Percentiles rank a stretch among this genome's conserved stretches.
Evolutionary conservation across 176 grass and related monocot species (phyloP).

Genomic region (Poa pratensis): DNA sequence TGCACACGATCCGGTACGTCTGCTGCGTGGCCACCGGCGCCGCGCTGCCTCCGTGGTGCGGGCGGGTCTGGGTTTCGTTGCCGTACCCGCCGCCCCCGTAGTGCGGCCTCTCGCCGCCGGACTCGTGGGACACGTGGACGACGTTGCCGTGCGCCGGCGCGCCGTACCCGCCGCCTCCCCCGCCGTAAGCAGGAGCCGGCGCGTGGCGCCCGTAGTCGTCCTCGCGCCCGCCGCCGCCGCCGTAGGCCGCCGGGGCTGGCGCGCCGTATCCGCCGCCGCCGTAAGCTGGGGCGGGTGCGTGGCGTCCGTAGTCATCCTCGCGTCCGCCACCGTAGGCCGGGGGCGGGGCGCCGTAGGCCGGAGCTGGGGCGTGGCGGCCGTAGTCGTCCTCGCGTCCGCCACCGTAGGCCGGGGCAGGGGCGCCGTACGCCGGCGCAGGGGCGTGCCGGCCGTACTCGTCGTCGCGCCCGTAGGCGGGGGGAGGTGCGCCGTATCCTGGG

Average conservation of each 20-base stretch:
- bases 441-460: not conserved
- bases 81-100: slow-evolving; percentile 42
- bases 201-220: slow-evolving; percentile 10
- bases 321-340: not conserved
- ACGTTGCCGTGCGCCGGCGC: slow-evolving; percentile 25
- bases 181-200: slow-evolving; percentile 20
- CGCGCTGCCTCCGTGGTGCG: slow-evolving; percentile 51
- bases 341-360: slow-evolving; percentile 17
- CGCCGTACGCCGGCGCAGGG: not conserved
- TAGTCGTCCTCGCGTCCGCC: not conserved
- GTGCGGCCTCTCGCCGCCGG: slow-evolving; percentile 16
- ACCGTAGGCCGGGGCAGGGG: not conserved
- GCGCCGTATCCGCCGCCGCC: not conserved
- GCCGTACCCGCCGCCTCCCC: slow-evolving; percentile 8
- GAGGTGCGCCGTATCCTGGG: not conserved
- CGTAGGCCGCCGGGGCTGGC: slow-evolving; percentile 24
- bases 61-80: slow-evolving; percentile 21
- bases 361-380: slow-evolving; percentile 14
- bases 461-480: not conserved
- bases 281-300: slow-evolving; percentile 24
- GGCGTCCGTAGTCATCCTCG: slow-evolving; percentile 1
- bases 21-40: slow-evolving; percentile 19
- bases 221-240: not conserved
- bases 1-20: slow-evolving; percentile 63
- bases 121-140: slow-evolving; percentile 41